Percentiles rank a stretch among this genome's conserved stretches.
These are phyloP conservation scores for Penicillium angulare DNA, from an alignment of 495 filamentous ascomycete species.

Conservation along the genomic window DNA sequence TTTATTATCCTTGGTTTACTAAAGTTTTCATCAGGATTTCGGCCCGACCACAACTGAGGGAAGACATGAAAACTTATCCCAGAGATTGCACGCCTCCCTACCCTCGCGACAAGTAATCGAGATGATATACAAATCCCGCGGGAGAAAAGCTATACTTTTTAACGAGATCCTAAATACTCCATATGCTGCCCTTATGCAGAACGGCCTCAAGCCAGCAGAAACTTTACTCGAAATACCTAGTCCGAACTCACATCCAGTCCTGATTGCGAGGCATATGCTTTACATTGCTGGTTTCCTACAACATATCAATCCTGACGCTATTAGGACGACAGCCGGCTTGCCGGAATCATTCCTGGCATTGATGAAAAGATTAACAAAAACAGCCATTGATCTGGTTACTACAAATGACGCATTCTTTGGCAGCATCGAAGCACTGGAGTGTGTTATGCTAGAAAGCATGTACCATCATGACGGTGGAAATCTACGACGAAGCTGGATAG, in stretches of 20 bases:
- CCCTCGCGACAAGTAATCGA: slow-evolving; percentile 12
- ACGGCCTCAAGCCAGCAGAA: slow-evolving; percentile 15
- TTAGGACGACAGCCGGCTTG: slow-evolving; percentile 9
- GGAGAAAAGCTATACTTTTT: not conserved
- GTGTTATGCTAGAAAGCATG: slow-evolving; percentile 45
- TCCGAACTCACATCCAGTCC: slow-evolving; percentile 39
- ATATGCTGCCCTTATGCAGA: slow-evolving; percentile 10
- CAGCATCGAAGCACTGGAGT: slow-evolving; percentile 48
- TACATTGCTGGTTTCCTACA: slow-evolving; percentile 44
- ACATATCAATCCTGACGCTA: slow-evolving; percentile 23
- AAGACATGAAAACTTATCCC: slow-evolving; percentile 8
- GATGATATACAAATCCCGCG: slow-evolving; percentile 10
- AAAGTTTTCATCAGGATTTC: not conserved
- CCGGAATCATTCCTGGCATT: slow-evolving; percentile 1
- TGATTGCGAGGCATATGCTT: slow-evolving; percentile 46
- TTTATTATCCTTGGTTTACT: not conserved
- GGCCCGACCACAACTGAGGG: not conserved
- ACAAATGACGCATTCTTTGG: slow-evolving; percentile 44
- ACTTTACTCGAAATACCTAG: slow-evolving; percentile 35
- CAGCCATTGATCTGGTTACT: slow-evolving; percentile 39
- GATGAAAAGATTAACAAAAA: slow-evolving; percentile 31
- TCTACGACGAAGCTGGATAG: slow-evolving; percentile 43
- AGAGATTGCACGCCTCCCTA: slow-evolving; percentile 5
- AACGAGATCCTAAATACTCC: slow-evolving; percentile 6
- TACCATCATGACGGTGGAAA: slow-evolving; percentile 48